Conservation (phyloP, 2,329 filamentous ascomycete genomes). For the Aspergillus texensis region DNA sequence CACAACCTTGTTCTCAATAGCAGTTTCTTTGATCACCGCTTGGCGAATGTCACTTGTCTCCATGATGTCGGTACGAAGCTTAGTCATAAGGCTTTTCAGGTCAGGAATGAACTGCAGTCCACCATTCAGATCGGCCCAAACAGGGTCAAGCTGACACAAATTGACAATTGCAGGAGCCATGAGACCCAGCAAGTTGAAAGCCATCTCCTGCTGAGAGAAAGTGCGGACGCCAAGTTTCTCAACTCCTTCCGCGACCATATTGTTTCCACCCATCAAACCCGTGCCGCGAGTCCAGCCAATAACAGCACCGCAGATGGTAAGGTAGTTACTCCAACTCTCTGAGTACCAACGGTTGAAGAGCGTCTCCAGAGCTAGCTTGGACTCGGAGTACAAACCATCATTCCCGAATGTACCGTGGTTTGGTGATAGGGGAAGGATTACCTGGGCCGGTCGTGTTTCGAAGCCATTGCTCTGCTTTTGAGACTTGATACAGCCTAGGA, state of each 20-base stretch:
- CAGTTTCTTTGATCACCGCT: slow-evolving; percentile 92
- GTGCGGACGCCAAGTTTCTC: slow-evolving; percentile 96
- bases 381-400: slow-evolving; percentile 97
- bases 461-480: slow-evolving; percentile 87
- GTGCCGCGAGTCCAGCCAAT: slow-evolving; percentile 99
- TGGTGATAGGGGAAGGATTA: slow-evolving; percentile 91
- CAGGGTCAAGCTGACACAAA: slow-evolving; percentile 90
- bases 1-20: slow-evolving; percentile 95
- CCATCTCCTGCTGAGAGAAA: slow-evolving; percentile 99
- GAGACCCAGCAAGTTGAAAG: slow-evolving; percentile 93
- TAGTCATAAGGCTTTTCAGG: slow-evolving; percentile 90
- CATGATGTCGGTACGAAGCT: slow-evolving; percentile 89
- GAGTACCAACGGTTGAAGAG: slow-evolving; percentile 99
- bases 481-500: slow-evolving; percentile 85
- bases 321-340: slow-evolving; percentile 95
- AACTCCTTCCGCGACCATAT: slow-evolving; percentile 94
- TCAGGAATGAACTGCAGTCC: slow-evolving; percentile 97
- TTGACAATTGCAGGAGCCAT: slow-evolving; percentile 95
- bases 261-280: slow-evolving; percentile 96
- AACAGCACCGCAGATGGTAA: slow-evolving; percentile 96
- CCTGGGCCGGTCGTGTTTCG: slow-evolving; percentile 93
- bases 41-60: slow-evolving; percentile 92
- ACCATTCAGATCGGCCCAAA: slow-evolving; percentile 96
- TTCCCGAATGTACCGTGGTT: slow-evolving; percentile 99
- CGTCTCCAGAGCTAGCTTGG: slow-evolving; percentile 94